These are phyloP conservation scores for Solanum ossicruentum DNA, from an alignment of 257 asterid genomes.

Conservation along the genomic window DNA sequence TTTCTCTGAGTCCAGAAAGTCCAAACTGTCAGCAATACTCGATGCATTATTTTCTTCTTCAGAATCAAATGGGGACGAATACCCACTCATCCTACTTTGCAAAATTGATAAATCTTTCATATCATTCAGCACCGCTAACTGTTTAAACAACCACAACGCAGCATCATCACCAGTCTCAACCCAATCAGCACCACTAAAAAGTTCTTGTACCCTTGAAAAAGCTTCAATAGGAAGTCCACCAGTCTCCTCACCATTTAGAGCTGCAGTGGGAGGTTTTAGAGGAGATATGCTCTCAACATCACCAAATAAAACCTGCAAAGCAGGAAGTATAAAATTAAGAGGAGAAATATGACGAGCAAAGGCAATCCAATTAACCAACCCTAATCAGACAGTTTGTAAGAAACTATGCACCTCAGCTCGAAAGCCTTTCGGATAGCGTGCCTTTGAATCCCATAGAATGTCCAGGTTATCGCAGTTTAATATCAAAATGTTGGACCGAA, in stretches of 20 bases:
- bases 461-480: slow-evolving; percentile 92
- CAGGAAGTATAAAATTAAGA: neutral
- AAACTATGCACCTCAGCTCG: slow-evolving; percentile 75
- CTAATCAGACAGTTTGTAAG: neutral
- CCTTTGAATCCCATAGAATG: slow-evolving; percentile 83
- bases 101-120: slow-evolving; percentile 65
- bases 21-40: slow-evolving; percentile 85
- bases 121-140: slow-evolving; percentile 66
- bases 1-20: slow-evolving; percentile 77
- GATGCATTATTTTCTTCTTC: slow-evolving; percentile 92
- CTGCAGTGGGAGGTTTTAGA: slow-evolving; percentile 47
- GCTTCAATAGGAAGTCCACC: slow-evolving; percentile 97
- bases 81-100: slow-evolving; percentile 62
- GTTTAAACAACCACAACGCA: slow-evolving; percentile 88
- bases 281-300: slow-evolving; percentile 78
- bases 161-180: slow-evolving; percentile 80
- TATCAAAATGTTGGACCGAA: slow-evolving; percentile 90
- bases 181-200: slow-evolving; percentile 84
- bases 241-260: slow-evolving; percentile 75
- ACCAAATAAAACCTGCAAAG: slow-evolving; percentile 74
- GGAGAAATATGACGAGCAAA: slow-evolving; percentile 5
- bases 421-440: slow-evolving; percentile 81
- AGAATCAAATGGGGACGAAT: slow-evolving; percentile 80
- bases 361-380: neutral
- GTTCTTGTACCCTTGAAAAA: slow-evolving; percentile 86